A percentile compares a stretch with the other conserved stretches of the same genome.
phyloP scores from a whole-genome alignment of 352 stramenopile genomes.

The Globisporangium nagaii region DNA sequence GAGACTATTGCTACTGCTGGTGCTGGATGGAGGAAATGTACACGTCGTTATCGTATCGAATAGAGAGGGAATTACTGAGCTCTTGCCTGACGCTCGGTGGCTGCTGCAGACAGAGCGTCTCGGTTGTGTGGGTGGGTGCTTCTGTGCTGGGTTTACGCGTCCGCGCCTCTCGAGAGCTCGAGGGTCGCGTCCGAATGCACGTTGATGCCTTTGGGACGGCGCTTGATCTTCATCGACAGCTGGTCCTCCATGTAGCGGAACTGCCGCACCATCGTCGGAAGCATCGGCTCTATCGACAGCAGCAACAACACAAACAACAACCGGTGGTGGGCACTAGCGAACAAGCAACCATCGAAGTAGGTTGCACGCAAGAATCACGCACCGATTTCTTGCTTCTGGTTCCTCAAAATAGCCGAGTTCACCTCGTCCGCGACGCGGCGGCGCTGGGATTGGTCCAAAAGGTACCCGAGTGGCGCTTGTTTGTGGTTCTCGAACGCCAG shows the following conservation, averaged over 20 bases:
- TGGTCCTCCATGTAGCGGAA: constrained; percentile 80
- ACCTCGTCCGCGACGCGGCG: constrained; percentile 66
- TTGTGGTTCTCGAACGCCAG: constrained; percentile 69
- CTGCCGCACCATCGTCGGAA: constrained; percentile 72
- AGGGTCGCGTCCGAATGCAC: constrained; percentile 25
- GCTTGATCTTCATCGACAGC: constrained; percentile 55
- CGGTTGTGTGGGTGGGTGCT: no score
- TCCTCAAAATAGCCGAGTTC: constrained; percentile 66
- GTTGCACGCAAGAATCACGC: neutral
- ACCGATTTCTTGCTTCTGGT: constrained; percentile 75
- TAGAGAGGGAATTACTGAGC: no score
- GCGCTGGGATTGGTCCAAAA: constrained; percentile 59
- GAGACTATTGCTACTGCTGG: no score
- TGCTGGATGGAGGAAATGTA: no score
- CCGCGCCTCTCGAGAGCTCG: no score
- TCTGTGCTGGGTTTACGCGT: no score
- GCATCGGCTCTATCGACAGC: constrained; percentile 41
- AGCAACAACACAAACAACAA: neutral
- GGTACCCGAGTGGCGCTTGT: constrained; percentile 44
- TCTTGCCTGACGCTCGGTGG: no score
- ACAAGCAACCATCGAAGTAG: neutral
- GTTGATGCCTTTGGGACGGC: constrained; percentile 37
- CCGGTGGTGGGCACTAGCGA: neutral
- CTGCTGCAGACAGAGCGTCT: no score
- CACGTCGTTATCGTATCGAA: no score